These are phyloP conservation scores for Periconia macrospinosa DNA, from an alignment of 2,329 filamentous ascomycete genomes.

Conservation along the genomic window DNA sequence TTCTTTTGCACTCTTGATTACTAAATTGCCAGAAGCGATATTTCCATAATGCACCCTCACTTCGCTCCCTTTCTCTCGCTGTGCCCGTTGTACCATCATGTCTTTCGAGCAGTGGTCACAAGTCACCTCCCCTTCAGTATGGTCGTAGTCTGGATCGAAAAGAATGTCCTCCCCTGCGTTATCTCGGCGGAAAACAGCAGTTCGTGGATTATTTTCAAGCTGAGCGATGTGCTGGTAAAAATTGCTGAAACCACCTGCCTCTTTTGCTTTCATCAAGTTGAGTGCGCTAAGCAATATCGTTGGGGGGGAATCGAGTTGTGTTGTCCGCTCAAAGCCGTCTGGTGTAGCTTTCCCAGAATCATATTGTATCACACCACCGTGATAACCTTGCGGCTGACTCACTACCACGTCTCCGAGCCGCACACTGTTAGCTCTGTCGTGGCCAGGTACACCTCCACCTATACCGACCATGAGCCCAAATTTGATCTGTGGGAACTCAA, in stretches of 20 bases:
- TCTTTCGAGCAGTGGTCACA: background rate
- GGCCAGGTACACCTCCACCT: background rate
- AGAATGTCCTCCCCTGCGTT: background rate
- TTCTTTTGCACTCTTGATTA: constrained; percentile 2
- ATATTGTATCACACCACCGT: constrained; percentile 6
- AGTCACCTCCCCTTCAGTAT: background rate
- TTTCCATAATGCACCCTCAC: constrained; percentile 4
- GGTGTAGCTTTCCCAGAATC: constrained; percentile 3
- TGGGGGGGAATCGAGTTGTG: constrained; percentile 1
- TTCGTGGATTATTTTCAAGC: background rate
- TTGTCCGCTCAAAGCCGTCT: constrained; percentile 2
- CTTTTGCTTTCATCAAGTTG: background rate
- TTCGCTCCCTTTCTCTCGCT: background rate
- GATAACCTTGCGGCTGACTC: background rate
- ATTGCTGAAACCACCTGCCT: constrained; percentile 1
- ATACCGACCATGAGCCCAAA: constrained; percentile 3
- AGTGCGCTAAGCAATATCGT: background rate
- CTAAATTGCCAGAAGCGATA: constrained; percentile 3
- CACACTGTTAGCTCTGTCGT: background rate
- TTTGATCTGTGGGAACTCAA: background rate
- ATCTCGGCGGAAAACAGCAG: background rate
- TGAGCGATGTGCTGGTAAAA: background rate
- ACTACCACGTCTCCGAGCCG: constrained; percentile 4
- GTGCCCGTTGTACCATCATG: background rate
- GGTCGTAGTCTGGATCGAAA: background rate